Evolutionary conservation across 192 early-diverging fungal species (phyloP).

Genomic region (Funneliformis geosporum): DNA sequence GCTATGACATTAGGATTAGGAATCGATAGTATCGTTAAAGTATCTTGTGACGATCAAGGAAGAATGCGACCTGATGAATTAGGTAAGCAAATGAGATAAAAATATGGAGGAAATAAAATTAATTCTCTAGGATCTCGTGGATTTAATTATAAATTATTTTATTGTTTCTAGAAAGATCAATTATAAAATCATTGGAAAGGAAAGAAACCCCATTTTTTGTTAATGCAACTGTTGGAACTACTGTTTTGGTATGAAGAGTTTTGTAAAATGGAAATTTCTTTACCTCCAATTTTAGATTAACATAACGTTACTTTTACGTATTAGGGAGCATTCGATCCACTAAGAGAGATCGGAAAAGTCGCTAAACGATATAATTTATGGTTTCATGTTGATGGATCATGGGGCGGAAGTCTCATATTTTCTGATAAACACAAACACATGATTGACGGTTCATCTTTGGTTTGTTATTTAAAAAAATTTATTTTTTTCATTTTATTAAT

Average conservation of each 20-base stretch:
- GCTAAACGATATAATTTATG: slow-evolving; percentile 65
- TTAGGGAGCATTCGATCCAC: slow-evolving; percentile 74
- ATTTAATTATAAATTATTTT: background rate
- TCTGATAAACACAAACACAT: slow-evolving; percentile 49
- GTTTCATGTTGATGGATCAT: slow-evolving; percentile 81
- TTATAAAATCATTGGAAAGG: slow-evolving; percentile 40
- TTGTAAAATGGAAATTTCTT: background rate
- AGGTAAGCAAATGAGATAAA: too few species aligned
- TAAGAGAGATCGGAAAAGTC: slow-evolving; percentile 56
- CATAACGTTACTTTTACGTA: background rate
- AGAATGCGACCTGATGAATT: slow-evolving; percentile 60
- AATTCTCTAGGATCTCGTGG: background rate
- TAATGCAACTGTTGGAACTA: slow-evolving; percentile 82
- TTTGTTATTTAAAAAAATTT: slow-evolving; percentile 5
- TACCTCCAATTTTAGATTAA: background rate
- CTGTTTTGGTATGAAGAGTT: slow-evolving; percentile 59
- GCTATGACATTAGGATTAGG: slow-evolving; percentile 73
- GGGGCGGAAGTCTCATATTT: slow-evolving; percentile 72
- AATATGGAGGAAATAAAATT: background rate
- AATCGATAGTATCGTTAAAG: slow-evolving; percentile 62
- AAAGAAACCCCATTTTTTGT: slow-evolving; percentile 76
- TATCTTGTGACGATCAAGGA: slow-evolving; percentile 63
- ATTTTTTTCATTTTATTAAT: too few species aligned
- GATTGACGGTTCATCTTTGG: slow-evolving; percentile 54
- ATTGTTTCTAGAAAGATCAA: slow-evolving; percentile 41